Conservation (phyloP, 1,284 basidiomycete genomes). For the Fomes fomentarius region DNA sequence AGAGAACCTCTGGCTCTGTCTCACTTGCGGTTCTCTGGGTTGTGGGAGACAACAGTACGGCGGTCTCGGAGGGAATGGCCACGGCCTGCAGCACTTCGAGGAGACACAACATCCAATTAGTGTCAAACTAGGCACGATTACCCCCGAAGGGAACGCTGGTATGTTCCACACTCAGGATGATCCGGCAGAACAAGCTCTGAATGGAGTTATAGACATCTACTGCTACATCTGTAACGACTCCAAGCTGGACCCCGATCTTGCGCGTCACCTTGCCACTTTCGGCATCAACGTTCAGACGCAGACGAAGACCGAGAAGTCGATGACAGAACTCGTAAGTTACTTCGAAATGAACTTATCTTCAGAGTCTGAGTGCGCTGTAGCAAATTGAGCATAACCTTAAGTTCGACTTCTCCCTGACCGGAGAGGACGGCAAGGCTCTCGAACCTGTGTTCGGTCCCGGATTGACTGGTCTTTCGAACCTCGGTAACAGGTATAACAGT, state of each 20-base stretch:
- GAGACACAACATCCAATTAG: slow-evolving; percentile 81
- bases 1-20: slow-evolving; percentile 94
- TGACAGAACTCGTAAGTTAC: slow-evolving; percentile 85
- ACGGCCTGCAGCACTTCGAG: slow-evolving; percentile 85
- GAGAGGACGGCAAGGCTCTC: slow-evolving; percentile 88
- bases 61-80: slow-evolving; percentile 87
- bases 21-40: slow-evolving; percentile 93
- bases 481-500: slow-evolving; percentile 81
- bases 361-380: slow-evolving; percentile 39
- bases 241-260: slow-evolving; percentile 80
- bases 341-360: neutral
- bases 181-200: neutral
- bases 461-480: slow-evolving; percentile 88
- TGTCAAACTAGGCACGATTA: slow-evolving; percentile 97
- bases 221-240: slow-evolving; percentile 95
- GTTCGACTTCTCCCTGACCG: slow-evolving; percentile 94
- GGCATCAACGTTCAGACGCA: slow-evolving; percentile 87
- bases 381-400: slow-evolving; percentile 97
- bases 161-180: slow-evolving; percentile 3
- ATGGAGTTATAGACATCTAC: slow-evolving; percentile 73
- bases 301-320: slow-evolving; percentile 95
- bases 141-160: slow-evolving; percentile 92
- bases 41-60: slow-evolving; percentile 92
- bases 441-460: slow-evolving; percentile 90
- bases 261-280: slow-evolving; percentile 78